A percentile compares a stretch with the other conserved stretches of the same genome.
Conservation (phyloP, 345 rosid genomes). For the Gossypium anomalum region DNA sequence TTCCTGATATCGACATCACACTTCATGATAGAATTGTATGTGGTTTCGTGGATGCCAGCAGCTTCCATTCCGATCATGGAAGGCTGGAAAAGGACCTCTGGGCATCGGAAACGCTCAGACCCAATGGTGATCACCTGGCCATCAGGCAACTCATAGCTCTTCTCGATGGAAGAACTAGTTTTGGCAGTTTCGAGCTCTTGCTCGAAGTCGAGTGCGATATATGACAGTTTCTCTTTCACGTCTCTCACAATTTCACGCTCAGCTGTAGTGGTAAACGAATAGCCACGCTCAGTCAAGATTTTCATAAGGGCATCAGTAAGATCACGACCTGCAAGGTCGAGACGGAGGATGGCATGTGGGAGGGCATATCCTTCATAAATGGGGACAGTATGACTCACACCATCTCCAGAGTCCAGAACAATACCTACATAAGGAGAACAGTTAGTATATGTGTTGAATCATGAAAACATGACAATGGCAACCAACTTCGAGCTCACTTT, state of each 20-base stretch:
- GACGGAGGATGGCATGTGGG: constrained; percentile 63
- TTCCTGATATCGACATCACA: constrained; percentile 63
- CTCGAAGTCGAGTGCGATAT: constrained; percentile 64
- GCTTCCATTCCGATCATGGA: constrained; percentile 72
- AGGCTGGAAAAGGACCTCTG: constrained; percentile 69
- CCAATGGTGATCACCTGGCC: constrained; percentile 71
- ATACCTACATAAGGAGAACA: constrained; percentile 34
- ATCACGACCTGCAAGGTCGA: constrained; percentile 55
- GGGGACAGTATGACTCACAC: constrained; percentile 66
- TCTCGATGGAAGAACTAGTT: constrained; percentile 56
- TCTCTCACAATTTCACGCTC: constrained; percentile 71
- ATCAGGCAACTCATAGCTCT: constrained; percentile 66
- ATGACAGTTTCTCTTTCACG: constrained; percentile 64
- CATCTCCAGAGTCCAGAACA: constrained; percentile 67
- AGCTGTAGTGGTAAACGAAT: constrained; percentile 71
- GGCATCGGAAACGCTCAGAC: constrained; percentile 63
- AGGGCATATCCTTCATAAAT: constrained; percentile 64
- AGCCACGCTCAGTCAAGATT: constrained; percentile 56
- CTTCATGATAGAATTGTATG: constrained; percentile 58
- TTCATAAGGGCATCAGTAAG: constrained; percentile 61
- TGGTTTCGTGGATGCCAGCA: constrained; percentile 62
- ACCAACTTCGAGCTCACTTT: not conserved
- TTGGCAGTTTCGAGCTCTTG: constrained; percentile 63
- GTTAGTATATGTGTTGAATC: not conserved
- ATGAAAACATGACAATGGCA: not conserved